Evolutionary conservation across 257 asterid genomes (phyloP).

Genomic region (Craterostigma plantagineum): DNA sequence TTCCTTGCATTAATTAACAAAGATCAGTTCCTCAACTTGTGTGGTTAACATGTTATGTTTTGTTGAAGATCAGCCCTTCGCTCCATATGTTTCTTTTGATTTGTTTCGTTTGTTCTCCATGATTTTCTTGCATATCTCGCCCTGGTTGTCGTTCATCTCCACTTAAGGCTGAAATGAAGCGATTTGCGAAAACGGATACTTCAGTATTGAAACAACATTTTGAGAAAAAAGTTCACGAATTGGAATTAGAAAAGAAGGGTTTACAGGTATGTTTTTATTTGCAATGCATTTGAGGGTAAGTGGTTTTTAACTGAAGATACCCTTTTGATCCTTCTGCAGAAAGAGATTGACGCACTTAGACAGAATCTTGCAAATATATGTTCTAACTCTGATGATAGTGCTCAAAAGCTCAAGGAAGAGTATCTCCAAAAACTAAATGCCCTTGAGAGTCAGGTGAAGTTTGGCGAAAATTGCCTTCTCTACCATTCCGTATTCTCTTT

Average conservation of each 20-base stretch:
- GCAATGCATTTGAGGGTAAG: slow-evolving; percentile 3
- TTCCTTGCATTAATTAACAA: too few species aligned
- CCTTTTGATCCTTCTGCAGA: slow-evolving; percentile 20
- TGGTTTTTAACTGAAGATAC: neutral
- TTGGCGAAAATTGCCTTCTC: neutral
- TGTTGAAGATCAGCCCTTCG: too few species aligned
- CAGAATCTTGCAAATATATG: slow-evolving; percentile 52
- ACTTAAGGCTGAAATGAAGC: slow-evolving; percentile 77
- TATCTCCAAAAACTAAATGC: slow-evolving; percentile 84
- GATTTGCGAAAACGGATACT: slow-evolving; percentile 40
- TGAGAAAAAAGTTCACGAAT: slow-evolving; percentile 83
- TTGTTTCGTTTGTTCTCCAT: too few species aligned
- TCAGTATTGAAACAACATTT: slow-evolving; percentile 81
- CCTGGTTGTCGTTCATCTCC: too few species aligned
- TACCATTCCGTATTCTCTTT: too few species aligned
- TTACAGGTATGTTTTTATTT: slow-evolving; percentile 38
- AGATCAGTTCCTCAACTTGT: too few species aligned
- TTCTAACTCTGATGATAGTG: slow-evolving; percentile 69
- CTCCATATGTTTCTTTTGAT: too few species aligned
- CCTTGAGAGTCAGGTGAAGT: slow-evolving; percentile 74
- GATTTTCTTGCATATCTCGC: too few species aligned
- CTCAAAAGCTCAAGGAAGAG: slow-evolving; percentile 83
- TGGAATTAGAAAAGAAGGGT: slow-evolving; percentile 58
- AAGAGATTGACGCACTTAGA: slow-evolving; percentile 75
- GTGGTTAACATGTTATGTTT: too few species aligned